Base-by-base conservation (phyloP, 768 basidiomycete species). In the Rhizopogon vesiculosus region DNA sequence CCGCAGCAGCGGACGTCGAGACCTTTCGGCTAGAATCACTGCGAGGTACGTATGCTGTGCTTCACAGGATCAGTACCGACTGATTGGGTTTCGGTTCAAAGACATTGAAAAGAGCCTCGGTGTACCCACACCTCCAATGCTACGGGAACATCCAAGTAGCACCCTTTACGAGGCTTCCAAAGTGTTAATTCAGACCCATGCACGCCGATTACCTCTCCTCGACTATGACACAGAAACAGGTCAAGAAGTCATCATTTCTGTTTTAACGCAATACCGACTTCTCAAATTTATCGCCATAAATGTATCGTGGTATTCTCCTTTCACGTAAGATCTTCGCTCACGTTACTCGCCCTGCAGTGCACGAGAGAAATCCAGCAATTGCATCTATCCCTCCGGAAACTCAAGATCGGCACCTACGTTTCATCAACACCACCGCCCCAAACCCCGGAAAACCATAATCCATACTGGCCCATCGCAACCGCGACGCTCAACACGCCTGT, bases 271-370 rank as follows among this genome's bases (percentile, higher is more conserved):
- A 70, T 99, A 99, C 66, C 85, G 97, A 38, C 88, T 98, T 15
- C 87, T 99, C 74, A 98, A 98, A 72, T 98, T 98, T 71, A 95
- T 99, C 57, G 85, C 97, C 35, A 95, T 96, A 66, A 99, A 98
- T 72, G 96, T 96, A 64, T 54, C 83, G 45, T 42, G 25, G 18
- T 42, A 49, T 18, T 54, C 22, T 48, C 42, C 53, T 42, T n/a
- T 28, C 6, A 41, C 22, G 29, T 44, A 49, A n/a, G 43, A 56
- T 19, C 18, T 33, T 42, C 8, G 9, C 66, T 59, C 51, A 58
- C 56, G 44, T 56, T 48, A 55, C 45, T 42, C 33, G 31, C 18
- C 54, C 51, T 44, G 16, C 58, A 98, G 95, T 97, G 95, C 70
- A 81, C 82, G 45, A 84, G 83, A 63, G 94, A 98, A 62, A 87